phyloP scores from a whole-genome alignment of 2,329 filamentous ascomycete genomes.

The Arthrobotrys musiformis region DNA sequence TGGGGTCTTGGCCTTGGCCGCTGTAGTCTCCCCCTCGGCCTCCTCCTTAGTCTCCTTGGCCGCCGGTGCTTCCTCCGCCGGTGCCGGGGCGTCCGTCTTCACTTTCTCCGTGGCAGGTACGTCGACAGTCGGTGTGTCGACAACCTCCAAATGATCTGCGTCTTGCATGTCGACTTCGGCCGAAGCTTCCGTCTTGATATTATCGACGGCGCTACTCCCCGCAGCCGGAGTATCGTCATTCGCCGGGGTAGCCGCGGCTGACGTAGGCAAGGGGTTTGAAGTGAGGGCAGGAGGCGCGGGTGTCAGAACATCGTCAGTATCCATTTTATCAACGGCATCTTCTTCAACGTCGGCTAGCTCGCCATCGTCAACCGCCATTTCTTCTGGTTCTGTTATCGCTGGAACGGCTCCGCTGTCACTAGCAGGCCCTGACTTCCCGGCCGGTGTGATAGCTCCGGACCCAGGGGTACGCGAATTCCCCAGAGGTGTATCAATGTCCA shows the following conservation, averaged over 20 bases:
- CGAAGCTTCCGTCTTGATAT: conserved; percentile 30
- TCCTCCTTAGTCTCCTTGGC: conserved; percentile 55
- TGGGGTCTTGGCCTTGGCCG: conserved; percentile 10
- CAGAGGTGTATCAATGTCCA: conserved; percentile 54
- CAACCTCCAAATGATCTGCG: conserved; percentile 41
- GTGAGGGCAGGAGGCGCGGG: conserved; percentile 32
- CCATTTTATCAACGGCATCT: conserved; percentile 55
- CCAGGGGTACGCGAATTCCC: conserved; percentile 53
- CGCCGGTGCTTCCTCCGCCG: not conserved
- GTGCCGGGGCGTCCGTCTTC: conserved; percentile 18
- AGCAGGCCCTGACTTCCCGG: conserved; percentile 28
- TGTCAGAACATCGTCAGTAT: conserved; percentile 48
- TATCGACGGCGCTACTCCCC: conserved; percentile 24
- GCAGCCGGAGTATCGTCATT: conserved; percentile 34
- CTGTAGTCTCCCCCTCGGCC: conserved; percentile 20
- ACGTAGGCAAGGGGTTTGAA: conserved; percentile 13
- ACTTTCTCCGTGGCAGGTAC: conserved; percentile 47
- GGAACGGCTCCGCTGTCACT: conserved; percentile 35
- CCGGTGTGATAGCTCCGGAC: conserved; percentile 39
- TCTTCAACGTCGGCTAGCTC: conserved; percentile 52
- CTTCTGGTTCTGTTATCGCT: conserved; percentile 29
- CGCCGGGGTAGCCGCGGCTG: conserved; percentile 12
- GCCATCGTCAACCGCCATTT: conserved; percentile 53
- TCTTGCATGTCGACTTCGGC: conserved; percentile 56
- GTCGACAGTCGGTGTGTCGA: conserved; percentile 37